Conservation (phyloP, 192 early-diverging fungal genomes). For the Coemansia aciculifera region DNA sequence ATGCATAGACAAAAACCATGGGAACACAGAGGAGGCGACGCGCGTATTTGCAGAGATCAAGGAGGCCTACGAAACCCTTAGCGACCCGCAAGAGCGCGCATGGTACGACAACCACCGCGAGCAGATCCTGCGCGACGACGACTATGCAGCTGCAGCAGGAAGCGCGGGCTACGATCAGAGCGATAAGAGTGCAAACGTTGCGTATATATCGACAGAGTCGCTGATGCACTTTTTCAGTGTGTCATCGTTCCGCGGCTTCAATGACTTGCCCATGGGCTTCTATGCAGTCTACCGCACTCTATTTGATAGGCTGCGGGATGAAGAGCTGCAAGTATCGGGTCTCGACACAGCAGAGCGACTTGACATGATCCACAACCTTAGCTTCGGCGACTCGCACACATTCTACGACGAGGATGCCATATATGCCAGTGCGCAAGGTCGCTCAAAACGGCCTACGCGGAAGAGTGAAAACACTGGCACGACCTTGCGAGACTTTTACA, state of each 20-base stretch:
- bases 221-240: slow-evolving; percentile 83
- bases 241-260: slow-evolving; percentile 69
- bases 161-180: slow-evolving; percentile 53
- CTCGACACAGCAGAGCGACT: slow-evolving; percentile 23
- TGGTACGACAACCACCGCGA: slow-evolving; percentile 96
- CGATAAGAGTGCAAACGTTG: slow-evolving; percentile 50
- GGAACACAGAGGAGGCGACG: slow-evolving; percentile 83
- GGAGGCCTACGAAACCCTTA: slow-evolving; percentile 91
- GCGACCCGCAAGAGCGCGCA: slow-evolving; percentile 89
- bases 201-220: slow-evolving; percentile 39
- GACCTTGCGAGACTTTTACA: slow-evolving; percentile 72
- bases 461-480: slow-evolving; percentile 18
- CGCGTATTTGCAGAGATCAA: slow-evolving; percentile 85
- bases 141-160: slow-evolving; percentile 24
- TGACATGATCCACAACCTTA: slow-evolving; percentile 35
- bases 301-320: slow-evolving; percentile 76
- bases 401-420: slow-evolving; percentile 64
- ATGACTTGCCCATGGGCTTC: slow-evolving; percentile 73
- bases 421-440: slow-evolving; percentile 16
- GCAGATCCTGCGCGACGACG: slow-evolving; percentile 83
- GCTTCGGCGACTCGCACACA: slow-evolving; percentile 73
- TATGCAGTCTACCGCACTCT: slow-evolving; percentile 76
- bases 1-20: slow-evolving; percentile 80
- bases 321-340: slow-evolving; percentile 61
- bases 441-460: slow-evolving; percentile 6